Percentiles rank a stretch among this genome's conserved stretches.
phyloP scores from a whole-genome alignment of 768 basidiomycete species.

The Pleurotus platypus region DNA sequence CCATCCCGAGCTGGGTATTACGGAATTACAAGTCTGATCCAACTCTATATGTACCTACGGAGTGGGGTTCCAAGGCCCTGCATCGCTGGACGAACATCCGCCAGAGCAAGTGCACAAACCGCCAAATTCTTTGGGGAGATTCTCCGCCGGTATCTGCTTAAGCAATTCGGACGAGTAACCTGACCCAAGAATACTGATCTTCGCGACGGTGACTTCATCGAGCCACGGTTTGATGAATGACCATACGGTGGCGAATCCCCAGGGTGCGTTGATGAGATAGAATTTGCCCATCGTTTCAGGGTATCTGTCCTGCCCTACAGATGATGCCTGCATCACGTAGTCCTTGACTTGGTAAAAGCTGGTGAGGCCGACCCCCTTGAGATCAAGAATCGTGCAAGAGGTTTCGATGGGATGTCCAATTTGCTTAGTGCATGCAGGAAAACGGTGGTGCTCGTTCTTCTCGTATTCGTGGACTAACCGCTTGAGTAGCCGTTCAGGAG shows the following conservation, averaged over 20 bases:
- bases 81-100: slow-evolving; percentile 86
- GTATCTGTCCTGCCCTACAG: slow-evolving; percentile 87
- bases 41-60: not conserved
- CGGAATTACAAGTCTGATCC: not conserved
- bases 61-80: slow-evolving; percentile 79
- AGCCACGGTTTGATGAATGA: slow-evolving; percentile 87
- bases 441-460: slow-evolving; percentile 73
- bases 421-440: slow-evolving; percentile 70
- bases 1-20: not conserved
- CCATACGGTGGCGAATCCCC: slow-evolving; percentile 90
- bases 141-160: slow-evolving; percentile 79
- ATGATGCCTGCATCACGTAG: slow-evolving; percentile 74
- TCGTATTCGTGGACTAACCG: slow-evolving; percentile 94
- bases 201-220: slow-evolving; percentile 90
- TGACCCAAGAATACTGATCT: slow-evolving; percentile 87
- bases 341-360: slow-evolving; percentile 92
- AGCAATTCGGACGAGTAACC: slow-evolving; percentile 74
- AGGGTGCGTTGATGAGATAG: slow-evolving; percentile 98
- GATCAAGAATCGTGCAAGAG: slow-evolving; percentile 95
- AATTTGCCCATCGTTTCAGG: slow-evolving; percentile 97
- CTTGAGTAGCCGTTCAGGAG: slow-evolving; percentile 82
- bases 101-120: slow-evolving; percentile 74
- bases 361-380: slow-evolving; percentile 62
- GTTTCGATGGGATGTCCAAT: slow-evolving; percentile 92
- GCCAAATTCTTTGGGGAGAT: slow-evolving; percentile 83